These are phyloP conservation scores for Didymella sp. DNA, from an alignment of 2,329 filamentous ascomycete species.

Conservation along the genomic window DNA sequence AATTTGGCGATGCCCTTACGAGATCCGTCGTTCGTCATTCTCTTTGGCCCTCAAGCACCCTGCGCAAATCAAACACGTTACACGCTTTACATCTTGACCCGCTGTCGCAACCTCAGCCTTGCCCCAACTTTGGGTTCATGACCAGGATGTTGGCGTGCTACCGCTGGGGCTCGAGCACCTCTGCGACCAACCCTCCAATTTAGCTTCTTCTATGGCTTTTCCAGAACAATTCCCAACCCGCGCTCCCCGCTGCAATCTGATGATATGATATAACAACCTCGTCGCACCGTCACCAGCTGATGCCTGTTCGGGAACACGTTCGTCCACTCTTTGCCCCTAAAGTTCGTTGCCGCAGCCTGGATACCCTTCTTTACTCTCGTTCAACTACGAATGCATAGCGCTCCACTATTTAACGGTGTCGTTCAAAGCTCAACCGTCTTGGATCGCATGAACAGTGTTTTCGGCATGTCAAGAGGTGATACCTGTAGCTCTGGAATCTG, in stretches of 20 bases:
- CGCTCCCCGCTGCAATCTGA: constrained; percentile 44
- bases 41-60: constrained; percentile 15
- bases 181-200: constrained; percentile 38
- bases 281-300: constrained; percentile 42
- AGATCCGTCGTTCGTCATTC: constrained; percentile 11
- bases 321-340: constrained; percentile 42
- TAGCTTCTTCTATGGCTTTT: constrained; percentile 49
- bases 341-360: constrained; percentile 28
- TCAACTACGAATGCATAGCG: constrained; percentile 9
- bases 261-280: constrained; percentile 49
- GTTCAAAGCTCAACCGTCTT: constrained; percentile 8
- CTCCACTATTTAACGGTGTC: constrained; percentile 4
- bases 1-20: neutral
- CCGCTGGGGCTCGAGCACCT: constrained; percentile 38
- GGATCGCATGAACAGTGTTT: constrained; percentile 14
- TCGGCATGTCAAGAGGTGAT: constrained; percentile 32
- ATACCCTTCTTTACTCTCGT: constrained; percentile 30
- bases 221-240: constrained; percentile 48
- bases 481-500: constrained; percentile 14
- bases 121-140: constrained; percentile 46
- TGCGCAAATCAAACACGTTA: constrained; percentile 38
- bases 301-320: constrained; percentile 42
- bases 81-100: constrained; percentile 37
- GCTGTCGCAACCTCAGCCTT: constrained; percentile 43
- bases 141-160: constrained; percentile 36